Evolutionary conservation across 2,329 filamentous ascomycete species (phyloP).

Genomic region (Aspergillus intermedius): DNA sequence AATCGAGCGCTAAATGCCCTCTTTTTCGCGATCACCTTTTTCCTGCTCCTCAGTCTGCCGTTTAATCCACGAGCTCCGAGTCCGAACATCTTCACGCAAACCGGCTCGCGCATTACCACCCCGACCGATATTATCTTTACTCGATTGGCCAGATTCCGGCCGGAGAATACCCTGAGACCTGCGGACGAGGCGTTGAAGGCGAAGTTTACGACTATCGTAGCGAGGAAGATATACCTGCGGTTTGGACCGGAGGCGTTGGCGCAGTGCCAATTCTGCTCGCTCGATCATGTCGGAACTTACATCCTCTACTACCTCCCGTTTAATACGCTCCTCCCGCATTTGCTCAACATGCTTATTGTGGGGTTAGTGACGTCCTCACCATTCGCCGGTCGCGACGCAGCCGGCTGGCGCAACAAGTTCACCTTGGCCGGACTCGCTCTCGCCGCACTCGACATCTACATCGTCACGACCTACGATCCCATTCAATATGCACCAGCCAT

Average conservation of each 20-base stretch:
- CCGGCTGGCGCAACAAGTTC: conserved; percentile 64
- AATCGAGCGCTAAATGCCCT: conserved; percentile 43
- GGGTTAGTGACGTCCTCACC: conserved; percentile 66
- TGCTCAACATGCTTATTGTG: conserved; percentile 66
- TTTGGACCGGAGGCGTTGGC: conserved; percentile 70
- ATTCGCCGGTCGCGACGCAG: conserved; percentile 57
- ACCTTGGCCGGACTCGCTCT: conserved; percentile 56
- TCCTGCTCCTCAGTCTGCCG: conserved; percentile 59
- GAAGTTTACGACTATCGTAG: conserved; percentile 64
- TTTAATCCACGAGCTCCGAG: conserved; percentile 51
- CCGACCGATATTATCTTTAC: conserved; percentile 79
- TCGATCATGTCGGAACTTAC: conserved; percentile 64
- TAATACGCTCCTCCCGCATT: conserved; percentile 66
- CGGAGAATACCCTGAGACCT: conserved; percentile 35
- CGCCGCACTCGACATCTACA: conserved; percentile 59
- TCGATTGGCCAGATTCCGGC: conserved; percentile 52
- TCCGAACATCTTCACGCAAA: conserved; percentile 68
- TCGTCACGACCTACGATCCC: conserved; percentile 58
- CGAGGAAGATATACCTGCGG: conserved; percentile 72
- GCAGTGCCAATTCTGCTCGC: conserved; percentile 73
- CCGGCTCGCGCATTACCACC: conserved; percentile 75
- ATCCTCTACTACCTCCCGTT: conserved; percentile 71
- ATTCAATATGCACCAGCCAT: conserved; percentile 51
- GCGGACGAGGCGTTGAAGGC: conserved; percentile 60
- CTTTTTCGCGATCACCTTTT: conserved; percentile 47